These are phyloP conservation scores for Schizopora paradoxa DNA, from an alignment of 1,284 basidiomycete genomes.

Conservation along the genomic window DNA sequence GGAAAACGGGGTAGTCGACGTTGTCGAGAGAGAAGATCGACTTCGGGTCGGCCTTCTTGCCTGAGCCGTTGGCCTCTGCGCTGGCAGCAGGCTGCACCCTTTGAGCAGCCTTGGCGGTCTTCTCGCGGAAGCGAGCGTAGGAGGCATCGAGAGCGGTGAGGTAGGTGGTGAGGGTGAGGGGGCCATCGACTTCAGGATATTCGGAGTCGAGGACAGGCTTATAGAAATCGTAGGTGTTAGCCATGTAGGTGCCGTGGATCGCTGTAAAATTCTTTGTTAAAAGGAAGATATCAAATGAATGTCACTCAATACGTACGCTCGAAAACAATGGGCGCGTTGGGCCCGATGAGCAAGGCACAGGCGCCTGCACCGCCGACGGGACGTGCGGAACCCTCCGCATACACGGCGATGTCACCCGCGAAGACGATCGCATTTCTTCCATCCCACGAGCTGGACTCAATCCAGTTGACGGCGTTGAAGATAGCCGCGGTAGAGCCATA, in stretches of 20 bases:
- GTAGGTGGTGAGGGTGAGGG: constrained; percentile 94
- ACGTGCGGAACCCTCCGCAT: constrained; percentile 92
- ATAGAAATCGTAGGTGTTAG: constrained; percentile 98
- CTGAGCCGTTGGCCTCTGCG: constrained; percentile 32
- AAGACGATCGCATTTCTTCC: constrained; percentile 98
- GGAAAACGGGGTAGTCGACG: constrained; percentile 90
- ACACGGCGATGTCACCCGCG: constrained; percentile 96
- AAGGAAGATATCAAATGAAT: constrained; percentile 4
- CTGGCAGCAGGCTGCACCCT: constrained; percentile 30
- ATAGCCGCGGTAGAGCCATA: constrained; percentile 98
- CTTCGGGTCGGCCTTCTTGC: constrained; percentile 31
- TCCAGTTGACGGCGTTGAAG: constrained; percentile 97
- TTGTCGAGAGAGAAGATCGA: constrained; percentile 65
- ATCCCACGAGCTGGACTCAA: constrained; percentile 97
- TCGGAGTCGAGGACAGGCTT: constrained; percentile 91
- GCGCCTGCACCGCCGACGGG: constrained; percentile 98
- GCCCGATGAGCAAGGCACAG: constrained; percentile 92
- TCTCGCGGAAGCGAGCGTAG: constrained; percentile 84
- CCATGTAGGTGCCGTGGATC: constrained; percentile 95
- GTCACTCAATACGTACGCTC: constrained; percentile 78
- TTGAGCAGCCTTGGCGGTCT: constrained; percentile 57
- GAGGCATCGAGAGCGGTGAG: constrained; percentile 90
- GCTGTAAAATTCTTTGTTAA: constrained; percentile 44
- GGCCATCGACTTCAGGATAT: constrained; percentile 97
- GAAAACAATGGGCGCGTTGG: constrained; percentile 90